phyloP scores from a whole-genome alignment of 352 stramenopile species.

The Phytophthora sojae region DNA sequence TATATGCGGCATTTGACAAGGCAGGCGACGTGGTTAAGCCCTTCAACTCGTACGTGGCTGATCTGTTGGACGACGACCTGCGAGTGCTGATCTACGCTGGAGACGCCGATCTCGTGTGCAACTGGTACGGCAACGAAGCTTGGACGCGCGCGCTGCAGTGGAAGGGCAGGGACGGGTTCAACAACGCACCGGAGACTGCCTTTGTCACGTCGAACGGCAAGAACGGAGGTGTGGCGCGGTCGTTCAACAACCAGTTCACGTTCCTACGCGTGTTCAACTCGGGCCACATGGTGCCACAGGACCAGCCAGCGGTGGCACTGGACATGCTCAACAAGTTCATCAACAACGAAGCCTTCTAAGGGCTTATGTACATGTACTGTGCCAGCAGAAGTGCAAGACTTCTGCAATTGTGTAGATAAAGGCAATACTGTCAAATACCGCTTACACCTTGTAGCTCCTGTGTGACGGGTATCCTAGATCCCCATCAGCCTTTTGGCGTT shows the following conservation, averaged over 20 bases:
- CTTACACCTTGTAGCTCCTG: constrained; percentile 24
- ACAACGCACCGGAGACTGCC: constrained; percentile 37
- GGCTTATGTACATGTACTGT: constrained; percentile 2
- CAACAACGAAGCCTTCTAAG: constrained; percentile 31
- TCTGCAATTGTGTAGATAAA: constrained; percentile 22
- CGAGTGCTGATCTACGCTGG: constrained; percentile 96
- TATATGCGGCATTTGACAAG: constrained; percentile 84
- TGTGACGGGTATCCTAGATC: constrained; percentile 11
- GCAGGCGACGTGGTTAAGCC: constrained; percentile 91
- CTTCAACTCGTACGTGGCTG: constrained; percentile 81
- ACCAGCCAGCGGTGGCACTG: constrained; percentile 56
- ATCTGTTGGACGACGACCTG: constrained; percentile 78
- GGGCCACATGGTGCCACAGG: constrained; percentile 63
- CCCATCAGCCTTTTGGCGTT: constrained; percentile 48
- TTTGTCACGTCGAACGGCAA: constrained; percentile 30
- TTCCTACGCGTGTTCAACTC: constrained; percentile 66
- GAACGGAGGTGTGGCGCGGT: constrained; percentile 35
- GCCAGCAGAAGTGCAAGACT: background rate
- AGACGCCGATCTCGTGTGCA: constrained; percentile 94
- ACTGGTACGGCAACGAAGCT: constrained; percentile 95
- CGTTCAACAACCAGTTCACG: constrained; percentile 49
- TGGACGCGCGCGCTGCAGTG: constrained; percentile 94
- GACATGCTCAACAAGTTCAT: constrained; percentile 78
- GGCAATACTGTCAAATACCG: constrained; percentile 20
- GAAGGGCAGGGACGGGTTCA: constrained; percentile 88